Evolutionary conservation across 116 monocot species (phyloP).

Genomic region (Papilionanthe hybrid): DNA sequence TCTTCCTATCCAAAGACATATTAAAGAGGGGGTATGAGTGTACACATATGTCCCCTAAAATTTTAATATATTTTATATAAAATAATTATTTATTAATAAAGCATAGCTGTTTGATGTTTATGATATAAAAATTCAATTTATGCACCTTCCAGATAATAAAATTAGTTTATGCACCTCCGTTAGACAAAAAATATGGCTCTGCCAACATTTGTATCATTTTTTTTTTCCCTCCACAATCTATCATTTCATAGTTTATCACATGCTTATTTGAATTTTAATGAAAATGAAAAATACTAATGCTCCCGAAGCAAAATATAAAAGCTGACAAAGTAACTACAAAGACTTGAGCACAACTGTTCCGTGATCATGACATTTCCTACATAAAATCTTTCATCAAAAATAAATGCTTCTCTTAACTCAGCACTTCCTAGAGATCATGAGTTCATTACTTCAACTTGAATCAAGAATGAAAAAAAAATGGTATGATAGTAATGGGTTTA

Average conservation of each 20-base stretch:
- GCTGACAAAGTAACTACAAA: not conserved
- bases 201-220: not conserved
- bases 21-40: too few relatives aligned
- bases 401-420: not conserved
- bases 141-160: too few relatives aligned
- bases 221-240: not conserved
- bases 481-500: too few relatives aligned
- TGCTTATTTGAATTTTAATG: not conserved
- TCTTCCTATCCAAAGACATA: too few relatives aligned
- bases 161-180: too few relatives aligned
- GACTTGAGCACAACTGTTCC: not conserved
- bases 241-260: not conserved
- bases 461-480: not conserved
- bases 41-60: too few relatives aligned
- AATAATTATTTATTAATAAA: too few relatives aligned
- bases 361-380: not conserved
- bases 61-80: too few relatives aligned
- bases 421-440: not conserved
- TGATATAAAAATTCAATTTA: too few relatives aligned
- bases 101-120: too few relatives aligned
- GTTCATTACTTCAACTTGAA: slow-evolving; percentile 2
- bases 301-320: not conserved
- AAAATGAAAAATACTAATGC: not conserved
- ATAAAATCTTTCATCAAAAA: not conserved
- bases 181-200: too few relatives aligned